phyloP scores from a whole-genome alignment of 2,329 filamentous ascomycete species.

The Dactylellina cionopaga region DNA sequence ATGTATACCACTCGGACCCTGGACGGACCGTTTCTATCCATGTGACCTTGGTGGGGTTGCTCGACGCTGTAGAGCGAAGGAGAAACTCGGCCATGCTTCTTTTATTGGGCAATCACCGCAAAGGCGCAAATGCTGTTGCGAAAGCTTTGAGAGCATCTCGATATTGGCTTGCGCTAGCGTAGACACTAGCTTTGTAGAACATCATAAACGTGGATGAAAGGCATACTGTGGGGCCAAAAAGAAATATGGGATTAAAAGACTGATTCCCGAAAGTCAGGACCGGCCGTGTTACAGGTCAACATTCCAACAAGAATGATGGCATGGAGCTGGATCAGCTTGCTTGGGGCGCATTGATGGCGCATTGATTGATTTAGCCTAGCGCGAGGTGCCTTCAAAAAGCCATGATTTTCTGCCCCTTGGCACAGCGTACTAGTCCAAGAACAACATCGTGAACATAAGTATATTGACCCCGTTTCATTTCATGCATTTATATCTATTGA shows the following conservation, averaged over 20 bases:
- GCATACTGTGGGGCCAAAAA: neutral
- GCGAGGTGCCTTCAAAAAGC: neutral
- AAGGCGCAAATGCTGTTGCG: neutral
- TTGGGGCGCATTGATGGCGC: too few species aligned
- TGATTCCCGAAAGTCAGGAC: constrained; percentile 36
- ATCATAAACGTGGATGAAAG: constrained; percentile 37
- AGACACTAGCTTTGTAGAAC: neutral
- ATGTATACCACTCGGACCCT: neutral
- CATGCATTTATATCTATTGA: too few species aligned
- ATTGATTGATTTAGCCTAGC: neutral
- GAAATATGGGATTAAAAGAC: neutral
- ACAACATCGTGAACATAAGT: too few species aligned
- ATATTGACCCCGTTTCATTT: too few species aligned
- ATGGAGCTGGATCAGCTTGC: neutral
- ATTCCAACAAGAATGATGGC: constrained; percentile 24
- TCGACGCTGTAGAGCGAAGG: neutral
- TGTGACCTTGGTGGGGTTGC: constrained; percentile 13
- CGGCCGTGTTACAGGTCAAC: constrained; percentile 40
- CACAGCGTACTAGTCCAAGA: too few species aligned
- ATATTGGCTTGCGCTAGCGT: neutral
- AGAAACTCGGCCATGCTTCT: neutral
- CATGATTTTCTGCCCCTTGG: constrained; percentile 1
- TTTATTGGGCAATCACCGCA: neutral
- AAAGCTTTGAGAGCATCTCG: neutral
- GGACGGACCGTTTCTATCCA: constrained; percentile 19